Evolutionary conservation across 305 asterid species (phyloP).

Genomic region (Solanum hybrid): DNA sequence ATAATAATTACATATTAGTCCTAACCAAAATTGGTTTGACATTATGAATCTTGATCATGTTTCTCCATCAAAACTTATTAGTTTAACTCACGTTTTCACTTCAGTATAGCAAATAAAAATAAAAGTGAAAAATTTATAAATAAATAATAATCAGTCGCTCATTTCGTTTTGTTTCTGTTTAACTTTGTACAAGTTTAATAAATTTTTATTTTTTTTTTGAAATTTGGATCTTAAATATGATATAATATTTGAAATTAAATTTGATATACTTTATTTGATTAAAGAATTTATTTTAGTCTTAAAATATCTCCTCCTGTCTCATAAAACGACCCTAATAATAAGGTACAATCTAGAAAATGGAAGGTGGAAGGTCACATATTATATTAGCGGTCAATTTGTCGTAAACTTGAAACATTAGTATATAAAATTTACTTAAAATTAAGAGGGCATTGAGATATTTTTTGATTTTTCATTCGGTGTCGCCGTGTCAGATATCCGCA

Average conservation of each 20-base stretch:
- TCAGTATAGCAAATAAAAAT: not conserved
- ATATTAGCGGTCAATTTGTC: not conserved
- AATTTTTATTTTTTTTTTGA: too few relatives aligned
- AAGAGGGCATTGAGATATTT: not conserved
- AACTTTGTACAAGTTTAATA: not conserved
- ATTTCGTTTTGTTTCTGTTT: not conserved
- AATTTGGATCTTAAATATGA: too few relatives aligned
- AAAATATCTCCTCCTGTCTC: not conserved
- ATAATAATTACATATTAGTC: not conserved
- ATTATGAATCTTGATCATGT: not conserved
- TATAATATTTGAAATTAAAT: not conserved
- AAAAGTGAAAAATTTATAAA: not conserved
- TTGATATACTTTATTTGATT: too few relatives aligned
- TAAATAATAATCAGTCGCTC: not conserved
- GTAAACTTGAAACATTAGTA: not conserved
- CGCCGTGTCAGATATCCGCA: not conserved
- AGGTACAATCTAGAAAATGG: not conserved
- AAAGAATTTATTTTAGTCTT: too few relatives aligned
- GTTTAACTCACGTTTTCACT: not conserved
- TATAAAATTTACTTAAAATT: too few relatives aligned
- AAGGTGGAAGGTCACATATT: not conserved
- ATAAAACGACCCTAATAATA: not conserved
- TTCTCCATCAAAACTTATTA: not conserved
- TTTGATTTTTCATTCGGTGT: not conserved
- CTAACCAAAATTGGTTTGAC: not conserved